Conservation (phyloP, 2,329 filamentous ascomycete species). For the Rosellinia necatrix region DNA sequence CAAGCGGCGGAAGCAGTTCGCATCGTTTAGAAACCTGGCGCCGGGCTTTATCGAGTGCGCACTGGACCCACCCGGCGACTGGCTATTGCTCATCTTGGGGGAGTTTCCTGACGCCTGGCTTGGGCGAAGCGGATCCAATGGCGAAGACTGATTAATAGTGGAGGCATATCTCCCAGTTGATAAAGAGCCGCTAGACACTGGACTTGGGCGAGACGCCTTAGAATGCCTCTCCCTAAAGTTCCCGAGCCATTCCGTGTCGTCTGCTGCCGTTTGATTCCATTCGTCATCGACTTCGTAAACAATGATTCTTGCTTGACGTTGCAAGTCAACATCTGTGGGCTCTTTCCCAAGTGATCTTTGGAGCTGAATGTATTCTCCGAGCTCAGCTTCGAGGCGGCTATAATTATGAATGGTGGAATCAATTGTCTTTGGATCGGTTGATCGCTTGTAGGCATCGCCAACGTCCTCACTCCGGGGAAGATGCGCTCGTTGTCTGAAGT, state of each 20-base stretch:
- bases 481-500: constrained; percentile 60
- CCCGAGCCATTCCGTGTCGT: constrained; percentile 58
- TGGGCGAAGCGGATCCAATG: background rate
- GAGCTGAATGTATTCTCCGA: constrained; percentile 56
- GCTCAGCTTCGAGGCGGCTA: constrained; percentile 58
- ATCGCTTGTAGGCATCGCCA: constrained; percentile 51
- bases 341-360: constrained; percentile 52
- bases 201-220: constrained; percentile 31
- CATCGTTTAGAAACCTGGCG: constrained; percentile 60
- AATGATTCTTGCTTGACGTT: constrained; percentile 62
- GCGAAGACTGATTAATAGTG: constrained; percentile 4
- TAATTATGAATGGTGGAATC: constrained; percentile 65
- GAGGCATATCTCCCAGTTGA: constrained; percentile 9
- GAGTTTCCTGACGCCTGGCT: background rate
- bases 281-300: constrained; percentile 66
- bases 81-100: constrained; percentile 4
- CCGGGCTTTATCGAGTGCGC: constrained; percentile 34
- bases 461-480: constrained; percentile 63
- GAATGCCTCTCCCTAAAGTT: constrained; percentile 56
- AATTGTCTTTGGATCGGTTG: constrained; percentile 58
- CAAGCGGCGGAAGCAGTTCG: constrained; percentile 63
- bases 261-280: constrained; percentile 67
- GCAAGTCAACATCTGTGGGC: constrained; percentile 59
- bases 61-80: constrained; percentile 10
- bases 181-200: constrained; percentile 27